phyloP scores from a whole-genome alignment of 2,329 filamentous ascomycete species.

The Calonectria fujianensis region DNA sequence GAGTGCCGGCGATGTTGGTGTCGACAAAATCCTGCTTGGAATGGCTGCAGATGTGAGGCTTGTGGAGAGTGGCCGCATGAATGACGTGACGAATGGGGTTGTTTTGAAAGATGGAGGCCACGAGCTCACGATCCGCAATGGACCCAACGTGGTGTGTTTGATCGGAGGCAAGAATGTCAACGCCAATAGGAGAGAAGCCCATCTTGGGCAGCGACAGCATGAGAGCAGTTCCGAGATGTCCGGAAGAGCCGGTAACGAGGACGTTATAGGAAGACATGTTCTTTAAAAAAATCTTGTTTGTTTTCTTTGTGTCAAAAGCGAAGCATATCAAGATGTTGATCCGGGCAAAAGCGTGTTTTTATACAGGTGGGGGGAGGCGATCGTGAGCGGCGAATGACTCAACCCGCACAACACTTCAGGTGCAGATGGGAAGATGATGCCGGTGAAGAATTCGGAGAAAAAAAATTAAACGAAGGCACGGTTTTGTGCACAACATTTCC shows the following conservation, averaged over 20 bases:
- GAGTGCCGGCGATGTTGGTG: constrained; percentile 67
- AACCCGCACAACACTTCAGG: constrained; percentile 9
- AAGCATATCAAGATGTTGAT: too few species aligned
- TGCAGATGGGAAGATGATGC: background rate
- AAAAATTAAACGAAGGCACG: background rate
- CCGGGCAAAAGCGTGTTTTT: background rate
- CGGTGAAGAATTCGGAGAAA: constrained; percentile 10
- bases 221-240: constrained; percentile 67
- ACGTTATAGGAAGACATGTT: constrained; percentile 56
- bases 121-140: constrained; percentile 60
- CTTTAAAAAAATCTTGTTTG: background rate
- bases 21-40: constrained; percentile 65
- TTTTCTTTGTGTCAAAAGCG: background rate
- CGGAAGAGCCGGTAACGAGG: constrained; percentile 68
- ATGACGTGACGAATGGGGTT: constrained; percentile 64
- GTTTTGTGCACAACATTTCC: background rate
- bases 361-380: constrained; percentile 23
- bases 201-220: constrained; percentile 64
- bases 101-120: constrained; percentile 57
- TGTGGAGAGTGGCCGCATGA: constrained; percentile 68
- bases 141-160: constrained; percentile 62
- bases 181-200: constrained; percentile 64
- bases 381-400: constrained; percentile 26
- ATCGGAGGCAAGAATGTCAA: constrained; percentile 64
- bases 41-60: constrained; percentile 68